Evolutionary conservation across 345 rosid genomes (phyloP), one percentile per base, ranked within the genome.

Genomic region (Trapa bicornis): DNA sequence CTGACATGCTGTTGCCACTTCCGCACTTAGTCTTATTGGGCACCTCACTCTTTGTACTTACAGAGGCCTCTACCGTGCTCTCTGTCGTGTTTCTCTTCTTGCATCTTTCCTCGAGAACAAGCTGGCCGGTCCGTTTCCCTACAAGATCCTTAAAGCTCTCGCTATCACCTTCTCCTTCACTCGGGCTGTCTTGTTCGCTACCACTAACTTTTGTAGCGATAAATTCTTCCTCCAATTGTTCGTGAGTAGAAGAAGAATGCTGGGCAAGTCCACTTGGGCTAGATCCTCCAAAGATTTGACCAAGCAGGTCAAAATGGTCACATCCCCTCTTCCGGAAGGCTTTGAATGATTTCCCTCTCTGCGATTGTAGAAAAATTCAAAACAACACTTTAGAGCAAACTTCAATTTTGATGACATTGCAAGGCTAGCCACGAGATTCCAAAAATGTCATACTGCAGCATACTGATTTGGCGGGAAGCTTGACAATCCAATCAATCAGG

Each of bases 291-390:
- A 65, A 65, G 47, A 65, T 65, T 42, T 65, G 67, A 37, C 15
- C 52, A 6, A 65, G 67, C 29, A 65, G 67, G 1, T 65, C 67
- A 16, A 42, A 65, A 41, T 65, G 67, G 47, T 65, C 67, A n/a
- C 67, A 65, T 8, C 67, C 67, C 52, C 50, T 65, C 53, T 65
- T 65, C 4, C 67, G 47, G 36, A 65, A 65, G 14, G 37, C 52
- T 48, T 65, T 65, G 53, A 17, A 65, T 22, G 67, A 65, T 65
- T 65, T 65, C 35, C 67, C 67, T 65, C 37, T 65, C 67, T 65
- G 3, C 52, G 22, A 41, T 11, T 9, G 15, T 12, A 38, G 36
- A 65, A 39, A 16, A 63, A 37, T 15, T 5, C 12, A 39, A 63
- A 54, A 35, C 60, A 2, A 53, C 6, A 5, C 12, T 16, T 38